Evolutionary conservation across 768 basidiomycete genomes (phyloP).

Genomic region (Psilocybe sp.): DNA sequence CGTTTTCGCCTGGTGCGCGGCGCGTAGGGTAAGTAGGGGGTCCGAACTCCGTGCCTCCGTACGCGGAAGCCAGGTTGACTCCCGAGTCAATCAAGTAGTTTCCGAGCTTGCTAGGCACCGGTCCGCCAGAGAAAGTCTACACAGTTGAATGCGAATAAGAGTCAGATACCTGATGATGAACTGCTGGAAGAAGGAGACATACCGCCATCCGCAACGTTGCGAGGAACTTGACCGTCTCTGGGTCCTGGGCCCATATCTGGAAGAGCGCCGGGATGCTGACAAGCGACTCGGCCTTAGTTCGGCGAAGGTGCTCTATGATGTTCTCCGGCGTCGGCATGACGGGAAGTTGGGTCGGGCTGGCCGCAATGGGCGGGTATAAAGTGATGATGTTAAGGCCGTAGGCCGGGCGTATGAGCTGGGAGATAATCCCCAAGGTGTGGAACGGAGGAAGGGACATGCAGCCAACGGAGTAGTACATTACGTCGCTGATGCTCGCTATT

Average conservation of each 20-base stretch:
- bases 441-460: conserved; percentile 36
- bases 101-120: conserved; percentile 32
- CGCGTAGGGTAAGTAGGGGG: conserved; percentile 14
- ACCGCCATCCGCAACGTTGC: conserved; percentile 21
- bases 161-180: no score
- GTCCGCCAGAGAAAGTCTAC: conserved; percentile 33
- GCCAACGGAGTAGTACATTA: conserved; percentile 15
- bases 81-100: conserved; percentile 31
- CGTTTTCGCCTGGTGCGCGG: conserved; percentile 16
- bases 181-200: conserved; percentile 2
- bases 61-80: conserved; percentile 27
- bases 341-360: conserved; percentile 22
- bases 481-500: conserved; percentile 11
- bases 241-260: conserved; percentile 32
- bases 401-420: conserved; percentile 30
- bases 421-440: conserved; percentile 30
- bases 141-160: background rate
- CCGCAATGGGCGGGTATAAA: conserved; percentile 31
- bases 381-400: conserved; percentile 19
- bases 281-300: conserved; percentile 25
- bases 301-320: conserved; percentile 30
- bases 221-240: conserved; percentile 22
- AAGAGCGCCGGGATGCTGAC: conserved; percentile 37
- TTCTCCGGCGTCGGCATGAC: conserved; percentile 27
- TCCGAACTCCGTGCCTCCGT: conserved; percentile 39